Evolutionary conservation across 257 asterid species (phyloP).

Genomic region (Buddleja alternifolia): DNA sequence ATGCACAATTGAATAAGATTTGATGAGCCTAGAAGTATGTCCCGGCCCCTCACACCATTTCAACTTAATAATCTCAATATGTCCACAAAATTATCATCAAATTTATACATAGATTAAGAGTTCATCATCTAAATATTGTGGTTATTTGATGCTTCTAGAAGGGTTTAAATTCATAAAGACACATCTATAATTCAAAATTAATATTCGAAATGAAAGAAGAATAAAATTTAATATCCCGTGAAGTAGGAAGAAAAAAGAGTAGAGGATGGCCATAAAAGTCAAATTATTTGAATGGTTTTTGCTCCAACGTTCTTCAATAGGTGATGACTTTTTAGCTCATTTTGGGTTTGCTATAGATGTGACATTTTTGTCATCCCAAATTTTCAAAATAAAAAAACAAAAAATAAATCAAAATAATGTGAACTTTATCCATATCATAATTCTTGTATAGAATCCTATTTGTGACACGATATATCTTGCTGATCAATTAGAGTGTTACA

Average conservation of each 20-base stretch:
- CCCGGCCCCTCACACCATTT: too few species aligned
- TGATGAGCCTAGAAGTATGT: too few species aligned
- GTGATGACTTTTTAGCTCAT: slow-evolving; percentile 43
- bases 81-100: too few species aligned
- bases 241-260: slow-evolving; percentile 20
- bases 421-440: background rate
- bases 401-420: background rate
- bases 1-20: too few species aligned
- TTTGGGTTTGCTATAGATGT: slow-evolving; percentile 27
- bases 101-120: too few species aligned
- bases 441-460: background rate
- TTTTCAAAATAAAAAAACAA: background rate
- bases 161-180: background rate
- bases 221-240: background rate
- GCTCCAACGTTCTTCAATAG: slow-evolving; percentile 30
- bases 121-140: too few species aligned
- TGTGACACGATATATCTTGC: slow-evolving; percentile 8
- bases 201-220: background rate
- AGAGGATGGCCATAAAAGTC: slow-evolving; percentile 40
- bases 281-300: slow-evolving; percentile 34
- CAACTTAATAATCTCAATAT: too few species aligned
- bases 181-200: background rate
- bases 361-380: slow-evolving; percentile 36
- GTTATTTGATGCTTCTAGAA: background rate
- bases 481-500: slow-evolving; percentile 19